Conservation (phyloP, 1,284 basidiomycete species). For the Lignosus rhinocerotis region DNA sequence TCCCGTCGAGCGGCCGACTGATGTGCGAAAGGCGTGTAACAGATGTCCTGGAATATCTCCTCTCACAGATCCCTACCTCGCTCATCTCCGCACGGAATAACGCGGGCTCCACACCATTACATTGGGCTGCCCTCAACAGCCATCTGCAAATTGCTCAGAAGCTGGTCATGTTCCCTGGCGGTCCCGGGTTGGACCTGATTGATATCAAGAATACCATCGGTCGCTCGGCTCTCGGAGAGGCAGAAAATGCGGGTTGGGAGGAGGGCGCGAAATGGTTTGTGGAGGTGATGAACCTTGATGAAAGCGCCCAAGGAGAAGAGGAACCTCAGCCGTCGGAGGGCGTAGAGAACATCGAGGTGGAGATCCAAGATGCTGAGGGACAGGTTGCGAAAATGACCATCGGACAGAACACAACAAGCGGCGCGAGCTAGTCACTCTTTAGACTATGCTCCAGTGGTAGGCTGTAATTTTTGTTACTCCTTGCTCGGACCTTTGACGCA, state of each 20-base stretch:
- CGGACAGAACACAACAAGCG: constrained; percentile 2
- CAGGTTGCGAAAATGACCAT: constrained; percentile 62
- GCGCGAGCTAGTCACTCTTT: background rate
- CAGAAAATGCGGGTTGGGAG: constrained; percentile 75
- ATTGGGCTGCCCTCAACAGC: constrained; percentile 86
- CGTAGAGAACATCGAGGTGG: constrained; percentile 51
- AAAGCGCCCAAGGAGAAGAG: constrained; percentile 43
- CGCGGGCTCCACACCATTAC: constrained; percentile 77
- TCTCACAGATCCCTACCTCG: constrained; percentile 60
- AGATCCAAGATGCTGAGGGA: constrained; percentile 70
- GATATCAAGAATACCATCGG: constrained; percentile 74
- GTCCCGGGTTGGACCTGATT: constrained; percentile 65
- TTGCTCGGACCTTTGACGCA: background rate
- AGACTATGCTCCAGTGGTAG: background rate
- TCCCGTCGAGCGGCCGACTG: constrained; percentile 27
- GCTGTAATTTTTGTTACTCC: background rate
- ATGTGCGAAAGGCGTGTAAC: constrained; percentile 45
- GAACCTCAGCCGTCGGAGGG: constrained; percentile 35
- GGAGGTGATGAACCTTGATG: constrained; percentile 69
- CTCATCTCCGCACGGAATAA: constrained; percentile 64
- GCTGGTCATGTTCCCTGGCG: constrained; percentile 59
- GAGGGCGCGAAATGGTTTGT: constrained; percentile 81
- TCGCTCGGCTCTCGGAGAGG: constrained; percentile 71
- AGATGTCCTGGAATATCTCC: constrained; percentile 75
- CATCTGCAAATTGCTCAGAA: constrained; percentile 67